Base-by-base conservation (phyloP, 805 yeast species). In the Lipomyces kockii region DNA sequence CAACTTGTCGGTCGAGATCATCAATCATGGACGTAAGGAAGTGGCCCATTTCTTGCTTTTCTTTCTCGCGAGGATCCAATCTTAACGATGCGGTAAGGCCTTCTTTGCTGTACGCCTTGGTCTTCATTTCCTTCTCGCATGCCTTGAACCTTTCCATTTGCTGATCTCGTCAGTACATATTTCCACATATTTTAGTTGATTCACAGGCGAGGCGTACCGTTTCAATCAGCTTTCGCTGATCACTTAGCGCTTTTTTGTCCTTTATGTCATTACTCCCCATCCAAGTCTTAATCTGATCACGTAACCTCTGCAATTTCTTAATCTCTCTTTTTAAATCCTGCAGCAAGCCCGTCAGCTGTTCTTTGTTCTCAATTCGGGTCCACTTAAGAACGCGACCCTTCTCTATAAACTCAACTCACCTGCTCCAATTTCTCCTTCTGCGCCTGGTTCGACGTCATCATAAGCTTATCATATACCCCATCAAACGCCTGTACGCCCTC, bases 201-300 rank as follows among this genome's bases (percentile, higher is more conserved):
- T 37, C 14, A 14, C 17, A 37, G 39, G 14, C 39, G 8, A 43
- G 8, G 37, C 71, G 27, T 49, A 67, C 83, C 67, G 78, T 75
- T 71, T 80, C 85, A 71, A 90, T 90, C 61, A 86, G 76, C 73
- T 84, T 82, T 69, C 95, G 83, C 75, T 92, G 90, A 74, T 94
- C 98, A 65, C 89, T 82, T 71, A 91, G 81, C 60, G 87, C 85
- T 74, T 89, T 90, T 77, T 92, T 95, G 74, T 94, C 97, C 77
- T 96, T 92, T 58, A 93, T 92, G 70, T 93, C 97, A 73, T 89
- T 90, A 72, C 94, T 93, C 55, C 94, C 87, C 77, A 92, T 80
- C 99, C 99, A 94, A 65, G 90, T 90, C 80, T 94, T 94, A 74
- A 94, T 91, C 80, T 92, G 98, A 78, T 94, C 99, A 77, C 98